Evolutionary conservation across 129 eudicot genomes (phyloP), one percentile per base, ranked within the genome.

Genomic region (Erigeron canadensis): DNA sequence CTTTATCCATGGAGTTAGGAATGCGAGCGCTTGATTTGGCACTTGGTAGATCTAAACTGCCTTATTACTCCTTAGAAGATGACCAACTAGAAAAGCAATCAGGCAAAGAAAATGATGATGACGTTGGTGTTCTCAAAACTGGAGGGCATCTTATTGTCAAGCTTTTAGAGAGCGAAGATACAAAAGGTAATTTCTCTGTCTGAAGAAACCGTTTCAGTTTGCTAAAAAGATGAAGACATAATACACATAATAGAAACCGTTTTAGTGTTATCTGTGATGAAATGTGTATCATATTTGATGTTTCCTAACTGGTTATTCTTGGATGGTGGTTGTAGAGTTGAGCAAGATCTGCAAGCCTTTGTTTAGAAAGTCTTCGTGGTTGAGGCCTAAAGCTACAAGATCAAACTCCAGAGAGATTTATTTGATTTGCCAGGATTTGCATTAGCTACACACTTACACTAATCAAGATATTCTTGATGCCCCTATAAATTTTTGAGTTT

Each of bases 361-460:
- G 55, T 89, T 93, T 71, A 82, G 74, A 61, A 93, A 89, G 85
- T 82, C 95, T 6, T 83, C 95, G 11, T 93, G 95, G 95, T 76
- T 87, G 82, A 81, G 98, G 70, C 98, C 98, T 67, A 93, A 93
- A 77, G 96, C 98, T 42, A 89, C 98, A 73, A 82, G 96, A 79
- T 74, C 98, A 23, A 77, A 81, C 65, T 93, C 98, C 13, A 85
- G 92, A 70, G 98, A 93, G 79, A 93, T 89, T 48, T 93, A 93
- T 79, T 69, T 93, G 51, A 87, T 93, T 55, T 93, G 98, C 78
- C 98, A 89, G 71, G 92, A 86, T 23, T 80, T 93, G 72, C 82
- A 21, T 50, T 77, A 77, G 40, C 58, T 57, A 46, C 70, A 16
- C 68, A 77, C 28, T 64, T 57, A 46, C 70, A 16, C 68, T 43